Conservation (phyloP, 768 basidiomycete species). For the Boletus pseudo-olivaceus region DNA sequence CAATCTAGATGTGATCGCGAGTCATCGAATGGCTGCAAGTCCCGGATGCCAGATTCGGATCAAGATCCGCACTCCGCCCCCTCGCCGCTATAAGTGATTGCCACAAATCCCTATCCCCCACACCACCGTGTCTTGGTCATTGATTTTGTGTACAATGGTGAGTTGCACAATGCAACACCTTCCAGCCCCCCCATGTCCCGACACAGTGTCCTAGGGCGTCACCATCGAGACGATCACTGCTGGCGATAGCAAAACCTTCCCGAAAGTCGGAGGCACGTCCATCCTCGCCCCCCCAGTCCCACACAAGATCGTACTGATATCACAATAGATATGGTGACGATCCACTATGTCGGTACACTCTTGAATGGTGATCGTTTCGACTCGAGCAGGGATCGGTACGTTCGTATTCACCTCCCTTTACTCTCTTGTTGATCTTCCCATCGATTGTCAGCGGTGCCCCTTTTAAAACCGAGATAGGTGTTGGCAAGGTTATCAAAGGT, state of each 20-base stretch:
- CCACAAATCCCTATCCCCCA: conserved; percentile 21
- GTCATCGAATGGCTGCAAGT: conserved; percentile 4
- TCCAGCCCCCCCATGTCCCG: not conserved
- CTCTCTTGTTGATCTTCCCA: conserved; percentile 3
- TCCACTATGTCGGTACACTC: conserved; percentile 80
- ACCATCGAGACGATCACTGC: conserved; percentile 51
- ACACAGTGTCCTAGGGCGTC: conserved; percentile 54
- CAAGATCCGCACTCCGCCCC: conserved; percentile 72
- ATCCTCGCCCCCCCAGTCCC: conserved; percentile 8
- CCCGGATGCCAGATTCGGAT: conserved; percentile 49
- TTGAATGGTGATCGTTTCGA: conserved; percentile 64
- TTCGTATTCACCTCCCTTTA: conserved; percentile 6
- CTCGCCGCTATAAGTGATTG: conserved; percentile 41
- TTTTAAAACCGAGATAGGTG: conserved; percentile 71
- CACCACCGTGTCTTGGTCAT: conserved; percentile 26
- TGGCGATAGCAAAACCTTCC: conserved; percentile 65
- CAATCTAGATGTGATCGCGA: conserved; percentile 17
- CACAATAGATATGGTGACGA: conserved; percentile 58
- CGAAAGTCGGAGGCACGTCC: conserved; percentile 65
- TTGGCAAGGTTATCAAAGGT: conserved; percentile 81
- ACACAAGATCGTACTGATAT: conserved; percentile 23
- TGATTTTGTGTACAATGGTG: conserved; percentile 33
- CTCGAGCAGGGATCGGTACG: conserved; percentile 71
- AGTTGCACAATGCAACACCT: conserved; percentile 8
- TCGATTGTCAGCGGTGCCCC: conserved; percentile 44